Conservation (phyloP, 2,329 filamentous ascomycete genomes). For the Penicillium sp. region DNA sequence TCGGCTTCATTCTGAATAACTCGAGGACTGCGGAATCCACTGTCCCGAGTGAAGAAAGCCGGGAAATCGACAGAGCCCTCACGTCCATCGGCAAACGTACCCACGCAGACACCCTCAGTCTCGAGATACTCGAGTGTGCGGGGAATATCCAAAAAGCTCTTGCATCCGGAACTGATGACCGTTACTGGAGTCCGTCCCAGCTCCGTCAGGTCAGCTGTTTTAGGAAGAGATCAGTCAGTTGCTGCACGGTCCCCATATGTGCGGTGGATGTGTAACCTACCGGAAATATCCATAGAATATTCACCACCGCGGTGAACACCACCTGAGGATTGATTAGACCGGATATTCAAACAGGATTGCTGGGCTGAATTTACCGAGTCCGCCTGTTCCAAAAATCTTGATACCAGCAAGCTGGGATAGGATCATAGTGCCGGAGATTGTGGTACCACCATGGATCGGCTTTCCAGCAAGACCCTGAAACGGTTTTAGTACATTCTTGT, state of each 20-base stretch:
- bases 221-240: neutral
- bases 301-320: slow-evolving; percentile 91
- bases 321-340: slow-evolving; percentile 40
- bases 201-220: slow-evolving; percentile 80
- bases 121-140: slow-evolving; percentile 80
- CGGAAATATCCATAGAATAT: slow-evolving; percentile 82
- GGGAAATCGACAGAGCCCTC: slow-evolving; percentile 76
- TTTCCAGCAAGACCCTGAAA: slow-evolving; percentile 62
- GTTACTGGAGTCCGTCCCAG: slow-evolving; percentile 85
- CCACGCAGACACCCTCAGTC: slow-evolving; percentile 72
- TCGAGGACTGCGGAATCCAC: slow-evolving; percentile 74
- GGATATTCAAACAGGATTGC: slow-evolving; percentile 7
- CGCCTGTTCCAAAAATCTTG: slow-evolving; percentile 89
- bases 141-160: slow-evolving; percentile 91
- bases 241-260: neutral
- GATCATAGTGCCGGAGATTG: slow-evolving; percentile 89
- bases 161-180: slow-evolving; percentile 87
- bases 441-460: slow-evolving; percentile 82
- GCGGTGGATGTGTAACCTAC: slow-evolving; percentile 22
- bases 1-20: slow-evolving; percentile 73
- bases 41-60: slow-evolving; percentile 88
- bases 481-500: slow-evolving; percentile 3
- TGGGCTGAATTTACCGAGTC: slow-evolving; percentile 57
- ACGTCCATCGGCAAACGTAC: slow-evolving; percentile 84
- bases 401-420: slow-evolving; percentile 85